A percentile compares a stretch with the other conserved stretches of the same genome.
Conservation (phyloP, 768 basidiomycete genomes). For the Lactarius quietus region DNA sequence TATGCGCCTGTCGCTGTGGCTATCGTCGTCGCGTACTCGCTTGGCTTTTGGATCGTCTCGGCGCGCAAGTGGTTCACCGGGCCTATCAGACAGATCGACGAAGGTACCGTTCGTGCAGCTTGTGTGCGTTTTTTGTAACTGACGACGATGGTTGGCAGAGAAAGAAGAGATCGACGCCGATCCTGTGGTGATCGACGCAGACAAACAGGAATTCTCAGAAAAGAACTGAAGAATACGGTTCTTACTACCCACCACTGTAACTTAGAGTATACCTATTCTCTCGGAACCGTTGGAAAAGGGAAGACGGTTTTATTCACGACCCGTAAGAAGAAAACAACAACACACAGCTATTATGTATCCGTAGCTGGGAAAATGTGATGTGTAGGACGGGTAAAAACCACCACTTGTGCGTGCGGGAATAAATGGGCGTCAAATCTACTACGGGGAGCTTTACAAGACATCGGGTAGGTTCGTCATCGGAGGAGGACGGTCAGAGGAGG, state of each 20-base stretch:
- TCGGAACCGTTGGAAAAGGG: too few species aligned
- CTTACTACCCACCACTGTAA: too few species aligned
- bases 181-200: slow-evolving; percentile 28
- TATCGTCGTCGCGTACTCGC: slow-evolving; percentile 59
- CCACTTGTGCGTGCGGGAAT: background rate
- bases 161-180: slow-evolving; percentile 51
- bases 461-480: background rate
- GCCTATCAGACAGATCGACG: slow-evolving; percentile 59
- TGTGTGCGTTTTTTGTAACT: too few species aligned
- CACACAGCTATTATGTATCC: background rate
- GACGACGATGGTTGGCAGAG: slow-evolving; percentile 21
- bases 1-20: slow-evolving; percentile 75
- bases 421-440: background rate
- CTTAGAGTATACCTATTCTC: too few species aligned
- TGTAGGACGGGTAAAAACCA: background rate
- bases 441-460: background rate
- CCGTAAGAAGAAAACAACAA: background rate
- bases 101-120: background rate
- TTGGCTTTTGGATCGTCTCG: slow-evolving; percentile 68
- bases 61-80: slow-evolving; percentile 73
- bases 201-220: slow-evolving; percentile 2
- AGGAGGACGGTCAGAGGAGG: background rate
- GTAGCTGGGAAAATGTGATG: background rate
- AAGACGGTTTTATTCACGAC: background rate
- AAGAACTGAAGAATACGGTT: background rate